phyloP scores from a whole-genome alignment of 2,329 filamentous ascomycete species.

The Cercospora berteroae region DNA sequence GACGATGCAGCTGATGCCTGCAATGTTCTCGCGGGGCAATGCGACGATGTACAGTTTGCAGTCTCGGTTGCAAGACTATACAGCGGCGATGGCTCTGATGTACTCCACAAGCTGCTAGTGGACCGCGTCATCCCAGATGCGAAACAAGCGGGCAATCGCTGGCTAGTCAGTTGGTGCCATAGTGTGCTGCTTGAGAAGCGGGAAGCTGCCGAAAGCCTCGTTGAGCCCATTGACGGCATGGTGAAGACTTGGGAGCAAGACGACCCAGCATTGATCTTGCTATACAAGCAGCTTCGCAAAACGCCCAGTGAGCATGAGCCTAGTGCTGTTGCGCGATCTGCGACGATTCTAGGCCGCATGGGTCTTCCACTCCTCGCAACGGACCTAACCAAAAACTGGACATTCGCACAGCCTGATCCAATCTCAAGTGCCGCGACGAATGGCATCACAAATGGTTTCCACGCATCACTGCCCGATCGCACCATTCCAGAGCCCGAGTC shows the following conservation, averaged over 20 bases:
- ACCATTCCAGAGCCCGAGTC: conserved; percentile 15
- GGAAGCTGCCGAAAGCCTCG: conserved; percentile 78
- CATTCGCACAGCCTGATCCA: conserved; percentile 52
- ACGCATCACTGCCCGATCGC: conserved; percentile 28
- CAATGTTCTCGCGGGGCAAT: conserved; percentile 79
- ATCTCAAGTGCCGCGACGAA: conserved; percentile 6
- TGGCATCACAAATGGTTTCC: conserved; percentile 14
- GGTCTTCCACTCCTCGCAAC: conserved; percentile 84
- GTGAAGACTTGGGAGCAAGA: conserved; percentile 71
- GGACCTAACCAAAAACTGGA: conserved; percentile 80
- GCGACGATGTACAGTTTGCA: conserved; percentile 85
- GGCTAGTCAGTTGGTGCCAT: conserved; percentile 94
- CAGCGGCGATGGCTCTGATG: conserved; percentile 75
- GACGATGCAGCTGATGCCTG: conserved; percentile 82
- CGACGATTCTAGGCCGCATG: conserved; percentile 44
- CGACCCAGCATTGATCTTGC: conserved; percentile 80
- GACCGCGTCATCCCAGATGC: conserved; percentile 78
- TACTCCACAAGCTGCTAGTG: conserved; percentile 70
- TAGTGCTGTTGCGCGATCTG: conserved; percentile 78
- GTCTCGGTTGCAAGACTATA: conserved; percentile 85
- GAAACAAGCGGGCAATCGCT: conserved; percentile 78
- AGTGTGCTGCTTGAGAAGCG: conserved; percentile 83
- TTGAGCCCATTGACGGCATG: conserved; percentile 63
- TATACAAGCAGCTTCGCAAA: conserved; percentile 84
- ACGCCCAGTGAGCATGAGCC: conserved; percentile 52